Evolutionary conservation across 768 basidiomycete genomes (phyloP).

Genomic region (Chlorophyllum brunneum): DNA sequence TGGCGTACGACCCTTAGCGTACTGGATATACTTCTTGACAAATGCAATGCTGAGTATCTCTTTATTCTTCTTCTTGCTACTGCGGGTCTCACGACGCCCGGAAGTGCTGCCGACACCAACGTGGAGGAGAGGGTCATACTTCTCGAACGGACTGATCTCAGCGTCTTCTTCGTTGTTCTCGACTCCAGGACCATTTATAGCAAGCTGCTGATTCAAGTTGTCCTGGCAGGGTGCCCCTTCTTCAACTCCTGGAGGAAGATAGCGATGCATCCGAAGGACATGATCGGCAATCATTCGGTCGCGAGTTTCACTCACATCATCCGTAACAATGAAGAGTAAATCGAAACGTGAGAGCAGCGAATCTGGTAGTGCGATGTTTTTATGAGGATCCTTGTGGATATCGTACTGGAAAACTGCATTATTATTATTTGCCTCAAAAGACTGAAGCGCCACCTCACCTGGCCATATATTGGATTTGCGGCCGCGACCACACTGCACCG

Average conservation of each 20-base stretch:
- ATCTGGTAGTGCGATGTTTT: constrained; percentile 97
- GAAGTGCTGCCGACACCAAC: constrained; percentile 62
- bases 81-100: constrained; percentile 47
- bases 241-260: constrained; percentile 93
- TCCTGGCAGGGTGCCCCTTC: constrained; percentile 92
- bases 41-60: constrained; percentile 92
- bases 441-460: constrained; percentile 45
- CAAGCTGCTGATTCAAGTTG: constrained; percentile 81
- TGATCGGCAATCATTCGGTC: constrained; percentile 97
- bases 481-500: constrained; percentile 97
- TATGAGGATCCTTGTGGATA: constrained; percentile 98
- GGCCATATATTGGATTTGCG: constrained; percentile 97
- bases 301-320: constrained; percentile 93
- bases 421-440: constrained; percentile 4
- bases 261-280: constrained; percentile 95
- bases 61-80: constrained; percentile 56
- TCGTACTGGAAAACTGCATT: constrained; percentile 67
- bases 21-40: constrained; percentile 98
- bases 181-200: constrained; percentile 75
- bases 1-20: constrained; percentile 84
- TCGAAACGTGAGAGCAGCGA: constrained; percentile 99
- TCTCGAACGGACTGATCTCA: constrained; percentile 87
- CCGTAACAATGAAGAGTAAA: constrained; percentile 94
- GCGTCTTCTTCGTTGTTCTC: constrained; percentile 49
- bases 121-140: constrained; percentile 93